Evolutionary conservation across 2,329 filamentous ascomycete species (phyloP), one percentile per base, ranked within the genome.

Genomic region (Fusarium tricinctum): DNA sequence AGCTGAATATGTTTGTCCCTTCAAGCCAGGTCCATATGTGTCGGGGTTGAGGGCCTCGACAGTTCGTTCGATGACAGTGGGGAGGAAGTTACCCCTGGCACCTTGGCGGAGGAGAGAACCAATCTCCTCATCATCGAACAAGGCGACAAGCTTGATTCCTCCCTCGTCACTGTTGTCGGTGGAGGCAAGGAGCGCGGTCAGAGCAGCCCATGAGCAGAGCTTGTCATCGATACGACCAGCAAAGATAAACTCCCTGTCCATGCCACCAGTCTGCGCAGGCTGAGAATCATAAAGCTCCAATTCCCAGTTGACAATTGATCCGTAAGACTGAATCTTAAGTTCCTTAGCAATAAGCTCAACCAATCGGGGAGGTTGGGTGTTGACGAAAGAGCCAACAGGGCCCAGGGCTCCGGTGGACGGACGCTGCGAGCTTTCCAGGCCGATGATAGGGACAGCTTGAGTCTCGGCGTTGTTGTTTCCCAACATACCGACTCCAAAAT

Each of bases 81-180:
- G 91, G 58, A 98, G 86, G 83, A 97, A 97, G 83, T 97, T 98
- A 57, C 92, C 90, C 53, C 88, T 86, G 8, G 96, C 96, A 63
- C 96, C 96, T 81, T 98, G 95, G 57, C 95, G 92, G 50, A 97
- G 88, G 10, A 93, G 85, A 26, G 92, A 97, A 63, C 96, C 96
- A 64, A 99, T 97, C 79, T 99, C 96, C 79, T 99, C 96, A 74
- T 97, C 92, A 76, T 98, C 96, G 75, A 98, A 98, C 73, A 97
- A 90, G n/a, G 91, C 94, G 35, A 96, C 92, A 56, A 97, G 85
- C 81, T 97, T 97, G 79, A 98, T 89, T 54, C 91, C 87, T n/a
- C 89, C 86, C 63, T 91, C 86, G 12, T 82, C 78, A 2, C 86
- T 82, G 70, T 79, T 83, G 39, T 85, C 81, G 14, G 87, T 82